Evolutionary conservation across 768 basidiomycete species (phyloP).

Genomic region (Boletus fagicola): DNA sequence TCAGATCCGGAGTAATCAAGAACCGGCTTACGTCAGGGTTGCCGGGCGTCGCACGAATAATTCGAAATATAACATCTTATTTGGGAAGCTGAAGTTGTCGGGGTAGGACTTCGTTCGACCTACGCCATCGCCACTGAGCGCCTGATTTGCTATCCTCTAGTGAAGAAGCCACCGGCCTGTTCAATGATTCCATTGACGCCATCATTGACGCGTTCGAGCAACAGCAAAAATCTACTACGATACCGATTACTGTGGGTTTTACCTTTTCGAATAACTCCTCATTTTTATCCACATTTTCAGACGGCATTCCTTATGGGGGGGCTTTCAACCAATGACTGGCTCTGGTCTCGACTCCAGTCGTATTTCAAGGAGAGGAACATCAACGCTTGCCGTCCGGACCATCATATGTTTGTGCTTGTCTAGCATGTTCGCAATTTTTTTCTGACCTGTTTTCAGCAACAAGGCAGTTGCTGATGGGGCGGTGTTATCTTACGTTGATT

Average conservation of each 20-base stretch:
- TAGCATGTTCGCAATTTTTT: not conserved
- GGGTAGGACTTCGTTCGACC: constrained; percentile 12
- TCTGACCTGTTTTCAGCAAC: constrained; percentile 3
- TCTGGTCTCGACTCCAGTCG: constrained; percentile 10
- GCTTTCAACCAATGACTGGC: constrained; percentile 8
- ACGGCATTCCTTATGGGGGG: constrained; percentile 17
- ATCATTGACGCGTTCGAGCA: constrained; percentile 13
- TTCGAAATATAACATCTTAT: not conserved
- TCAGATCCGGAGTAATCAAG: constrained; percentile 6
- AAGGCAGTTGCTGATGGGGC: constrained; percentile 11
- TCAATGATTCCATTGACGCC: constrained; percentile 6
- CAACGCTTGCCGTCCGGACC: constrained; percentile 2
- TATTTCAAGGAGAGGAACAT: constrained; percentile 8
- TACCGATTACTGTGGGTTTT: constrained; percentile 1
- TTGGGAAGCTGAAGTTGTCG: constrained; percentile 12
- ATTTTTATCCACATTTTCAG: not conserved
- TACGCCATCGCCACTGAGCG: too few species aligned
- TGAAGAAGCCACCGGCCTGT: constrained; percentile 10
- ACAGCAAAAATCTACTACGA: not conserved
- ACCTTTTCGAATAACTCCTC: not conserved
- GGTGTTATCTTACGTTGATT: constrained; percentile 5
- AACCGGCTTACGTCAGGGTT: constrained; percentile 13
- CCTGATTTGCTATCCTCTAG: not conserved
- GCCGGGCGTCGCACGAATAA: not conserved
- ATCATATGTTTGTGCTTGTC: constrained; percentile 5